Evolutionary conservation across 1,139 yeast species (phyloP), one percentile per base, ranked within the genome.

Genomic region (Suhomyces bokatorum): DNA sequence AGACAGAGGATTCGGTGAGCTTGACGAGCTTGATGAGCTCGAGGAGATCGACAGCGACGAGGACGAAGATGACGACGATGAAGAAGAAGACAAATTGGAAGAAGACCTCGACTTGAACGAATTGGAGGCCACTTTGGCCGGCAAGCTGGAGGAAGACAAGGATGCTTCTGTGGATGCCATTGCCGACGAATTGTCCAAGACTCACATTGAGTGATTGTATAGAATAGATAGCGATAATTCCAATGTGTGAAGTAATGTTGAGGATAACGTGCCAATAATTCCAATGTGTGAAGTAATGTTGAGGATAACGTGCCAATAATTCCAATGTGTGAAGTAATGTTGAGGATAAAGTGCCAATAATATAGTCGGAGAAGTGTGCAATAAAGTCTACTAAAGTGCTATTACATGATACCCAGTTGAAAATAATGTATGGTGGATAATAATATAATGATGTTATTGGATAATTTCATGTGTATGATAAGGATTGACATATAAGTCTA

Each of bases 11-110:
- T 65, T 70, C 47, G 96, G 97, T 46, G 95, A 85, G 62, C 66
- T 93, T 28, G 97, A 90, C 58, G 97, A 90, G 56, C 75, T 90
- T 48, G 98, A 93, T 57, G 99, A 93, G 57, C 79, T 95, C 70
- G 99, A 93, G 69, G 97, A 89, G 62, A 75, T 83, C 39, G 90
- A 87, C 54, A 84, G 88, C 49, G 97, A 87, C 20, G 96, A 85
- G 45, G 95, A 87, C 49, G 93, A 83, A 27, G 88, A 81, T 9
- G 87, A 78, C 2, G 86, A 78, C 11, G 39, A 36, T 12, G 86
- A 78, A 5, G 90, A 81, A 12, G 81, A 71, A 32, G 79, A 70
- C 47, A 74, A 71, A 35, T 75, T 69, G 46, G 76, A 73, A 46
- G 77, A 71, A 40, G 81, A 78, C 41, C 75, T 76, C 47, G 81